Percentiles rank a stretch among this genome's conserved stretches.
phyloP scores from a whole-genome alignment of 2,329 filamentous ascomycete species.

The Neoscytalidium dimidiatum region DNA sequence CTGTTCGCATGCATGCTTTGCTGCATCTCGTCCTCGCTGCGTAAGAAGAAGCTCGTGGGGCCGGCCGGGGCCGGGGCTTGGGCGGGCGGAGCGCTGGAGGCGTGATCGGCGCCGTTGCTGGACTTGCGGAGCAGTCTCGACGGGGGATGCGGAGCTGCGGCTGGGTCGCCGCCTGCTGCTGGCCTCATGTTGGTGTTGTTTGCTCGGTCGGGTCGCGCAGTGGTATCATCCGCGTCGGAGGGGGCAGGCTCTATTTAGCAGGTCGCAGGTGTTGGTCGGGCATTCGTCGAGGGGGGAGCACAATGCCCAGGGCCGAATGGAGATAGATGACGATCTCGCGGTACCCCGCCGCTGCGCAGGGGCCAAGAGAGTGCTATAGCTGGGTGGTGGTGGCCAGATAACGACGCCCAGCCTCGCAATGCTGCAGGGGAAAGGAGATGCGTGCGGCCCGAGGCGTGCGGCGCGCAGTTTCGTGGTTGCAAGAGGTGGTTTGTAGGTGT shows the following conservation, averaged over 20 bases:
- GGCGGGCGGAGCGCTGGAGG: neutral
- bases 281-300: constrained; percentile 16
- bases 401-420: constrained; percentile 6
- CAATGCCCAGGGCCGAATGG: neutral
- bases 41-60: constrained; percentile 62
- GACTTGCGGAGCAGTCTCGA: constrained; percentile 37
- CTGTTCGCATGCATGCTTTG: constrained; percentile 25
- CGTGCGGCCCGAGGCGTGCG: neutral
- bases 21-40: constrained; percentile 54
- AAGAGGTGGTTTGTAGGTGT: constrained; percentile 1
- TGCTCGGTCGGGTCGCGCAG: constrained; percentile 1
- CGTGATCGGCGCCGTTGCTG: constrained; percentile 30
- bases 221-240: constrained; percentile 1
- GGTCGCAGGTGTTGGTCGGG: constrained; percentile 7
- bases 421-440: constrained; percentile 9
- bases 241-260: neutral
- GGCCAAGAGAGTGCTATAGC: constrained; percentile 18
- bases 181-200: constrained; percentile 32
- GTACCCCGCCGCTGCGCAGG: constrained; percentile 20
- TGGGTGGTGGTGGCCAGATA: constrained; percentile 18
- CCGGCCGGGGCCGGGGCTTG: constrained; percentile 35
- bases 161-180: constrained; percentile 37
- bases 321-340: constrained; percentile 17
- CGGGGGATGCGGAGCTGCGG: constrained; percentile 30
- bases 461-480: neutral